phyloP scores from a whole-genome alignment of 2,329 filamentous ascomycete species.

The Fusarium decemcellulare region DNA sequence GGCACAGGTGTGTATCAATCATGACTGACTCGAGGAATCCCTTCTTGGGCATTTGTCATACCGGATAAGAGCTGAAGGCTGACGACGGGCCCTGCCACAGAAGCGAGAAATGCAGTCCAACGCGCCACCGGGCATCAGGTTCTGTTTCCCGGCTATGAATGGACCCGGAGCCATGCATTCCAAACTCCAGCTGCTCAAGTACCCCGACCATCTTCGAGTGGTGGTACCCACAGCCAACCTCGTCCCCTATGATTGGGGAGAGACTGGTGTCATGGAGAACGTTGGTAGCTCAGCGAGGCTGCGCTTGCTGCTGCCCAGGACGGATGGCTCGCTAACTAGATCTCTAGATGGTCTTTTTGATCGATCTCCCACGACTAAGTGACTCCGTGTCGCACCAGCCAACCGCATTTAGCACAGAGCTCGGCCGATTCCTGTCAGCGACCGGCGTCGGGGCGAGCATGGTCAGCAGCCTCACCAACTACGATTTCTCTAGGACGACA shows the following conservation, averaged over 20 bases:
- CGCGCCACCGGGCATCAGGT: slow-evolving; percentile 70
- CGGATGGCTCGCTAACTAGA: slow-evolving; percentile 39
- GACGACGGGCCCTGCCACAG: slow-evolving; percentile 41
- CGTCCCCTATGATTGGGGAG: slow-evolving; percentile 90
- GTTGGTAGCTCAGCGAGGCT: slow-evolving; percentile 57
- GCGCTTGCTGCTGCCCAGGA: slow-evolving; percentile 27
- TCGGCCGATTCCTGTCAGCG: slow-evolving; percentile 78
- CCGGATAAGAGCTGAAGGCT: slow-evolving; percentile 31
- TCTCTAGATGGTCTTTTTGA: slow-evolving; percentile 83
- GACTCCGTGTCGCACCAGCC: slow-evolving; percentile 48
- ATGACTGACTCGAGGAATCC: slow-evolving; percentile 18
- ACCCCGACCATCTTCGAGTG: slow-evolving; percentile 79
- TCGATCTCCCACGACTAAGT: slow-evolving; percentile 83
- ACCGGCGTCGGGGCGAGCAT: slow-evolving; percentile 76
- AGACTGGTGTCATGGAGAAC: slow-evolving; percentile 88
- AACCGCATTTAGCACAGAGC: slow-evolving; percentile 75
- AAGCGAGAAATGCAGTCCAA: slow-evolving; percentile 65
- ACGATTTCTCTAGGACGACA: slow-evolving; percentile 84
- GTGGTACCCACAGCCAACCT: slow-evolving; percentile 92
- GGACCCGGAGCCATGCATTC: slow-evolving; percentile 88
- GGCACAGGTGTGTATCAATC: slow-evolving; percentile 60
- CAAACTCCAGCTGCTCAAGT: slow-evolving; percentile 92
- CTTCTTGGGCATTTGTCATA: slow-evolving; percentile 12
- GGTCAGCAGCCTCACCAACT: slow-evolving; percentile 77
- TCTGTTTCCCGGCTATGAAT: slow-evolving; percentile 88